A percentile compares a stretch with the other conserved stretches of the same genome.
These are phyloP conservation scores for Sclerotinia trifoliorum DNA, from an alignment of 2,329 filamentous ascomycete species.

Conservation along the genomic window DNA sequence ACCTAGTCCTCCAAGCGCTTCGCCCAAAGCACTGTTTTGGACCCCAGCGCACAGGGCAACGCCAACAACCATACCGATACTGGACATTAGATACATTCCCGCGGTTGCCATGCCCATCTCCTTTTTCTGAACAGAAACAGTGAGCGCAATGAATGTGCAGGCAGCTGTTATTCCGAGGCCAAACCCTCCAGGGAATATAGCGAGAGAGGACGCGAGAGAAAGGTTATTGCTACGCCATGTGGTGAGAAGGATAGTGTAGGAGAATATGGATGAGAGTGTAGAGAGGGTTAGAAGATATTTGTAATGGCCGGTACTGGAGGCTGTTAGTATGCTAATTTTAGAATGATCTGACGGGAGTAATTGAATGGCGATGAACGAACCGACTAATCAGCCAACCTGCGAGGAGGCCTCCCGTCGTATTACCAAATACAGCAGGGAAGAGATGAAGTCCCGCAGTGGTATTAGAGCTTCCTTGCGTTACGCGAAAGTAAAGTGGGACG, in stretches of 20 bases:
- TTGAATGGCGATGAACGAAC: not conserved
- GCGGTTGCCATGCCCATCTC: slow-evolving; percentile 52
- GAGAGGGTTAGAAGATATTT: slow-evolving; percentile 54
- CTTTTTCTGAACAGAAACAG: slow-evolving; percentile 45
- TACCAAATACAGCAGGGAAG: slow-evolving; percentile 65
- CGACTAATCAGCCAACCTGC: slow-evolving; percentile 48
- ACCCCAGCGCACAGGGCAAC: slow-evolving; percentile 25
- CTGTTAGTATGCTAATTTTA: slow-evolving; percentile 1
- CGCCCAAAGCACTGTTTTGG: slow-evolving; percentile 15
- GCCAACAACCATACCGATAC: slow-evolving; percentile 32
- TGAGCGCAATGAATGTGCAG: slow-evolving; percentile 51
- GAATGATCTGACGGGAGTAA: not conserved
- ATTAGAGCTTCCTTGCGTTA: slow-evolving; percentile 56
- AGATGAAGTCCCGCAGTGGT: slow-evolving; percentile 60
- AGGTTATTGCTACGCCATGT: slow-evolving; percentile 59
- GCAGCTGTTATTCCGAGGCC: slow-evolving; percentile 49
- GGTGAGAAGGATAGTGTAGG: slow-evolving; percentile 53
- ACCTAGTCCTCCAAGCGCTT: not conserved
- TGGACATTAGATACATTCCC: slow-evolving; percentile 46
- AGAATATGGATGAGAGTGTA: slow-evolving; percentile 48
- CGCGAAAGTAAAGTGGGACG: slow-evolving; percentile 68
- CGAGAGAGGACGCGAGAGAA: slow-evolving; percentile 54
- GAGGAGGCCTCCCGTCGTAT: slow-evolving; percentile 61
- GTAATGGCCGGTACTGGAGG: slow-evolving; percentile 53
- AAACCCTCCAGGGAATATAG: slow-evolving; percentile 57